phyloP scores from a whole-genome alignment of 495 filamentous ascomycete species.

The Bacidia rubella region DNA sequence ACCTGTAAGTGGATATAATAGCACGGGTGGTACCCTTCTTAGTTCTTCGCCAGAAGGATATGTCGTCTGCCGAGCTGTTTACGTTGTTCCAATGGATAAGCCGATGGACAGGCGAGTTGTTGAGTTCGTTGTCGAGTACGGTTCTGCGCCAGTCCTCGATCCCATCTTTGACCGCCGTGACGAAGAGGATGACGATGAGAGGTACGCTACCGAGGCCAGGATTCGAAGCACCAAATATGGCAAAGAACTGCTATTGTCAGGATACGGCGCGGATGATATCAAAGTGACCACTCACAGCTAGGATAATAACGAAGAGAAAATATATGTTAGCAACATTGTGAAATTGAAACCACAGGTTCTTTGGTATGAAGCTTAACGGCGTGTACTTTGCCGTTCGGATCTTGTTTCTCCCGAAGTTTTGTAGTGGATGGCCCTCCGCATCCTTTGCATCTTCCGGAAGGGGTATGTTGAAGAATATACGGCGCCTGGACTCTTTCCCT shows the following conservation, averaged over 20 bases:
- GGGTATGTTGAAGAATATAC: conserved; percentile 76
- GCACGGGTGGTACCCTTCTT: conserved; percentile 76
- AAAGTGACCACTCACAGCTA: conserved; percentile 52
- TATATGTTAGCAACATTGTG: conserved; percentile 98
- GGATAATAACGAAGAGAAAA: conserved; percentile 91
- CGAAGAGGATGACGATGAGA: conserved; percentile 82
- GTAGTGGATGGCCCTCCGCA: conserved; percentile 61
- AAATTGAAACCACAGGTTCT: conserved; percentile 94
- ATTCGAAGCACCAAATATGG: conserved; percentile 86
- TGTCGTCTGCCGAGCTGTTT: conserved; percentile 75
- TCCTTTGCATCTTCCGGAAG: conserved; percentile 67
- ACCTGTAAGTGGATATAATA: conserved; percentile 43
- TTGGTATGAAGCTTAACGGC: conserved; percentile 88
- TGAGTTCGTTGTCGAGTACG: conserved; percentile 82
- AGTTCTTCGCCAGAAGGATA: conserved; percentile 74
- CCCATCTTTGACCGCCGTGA: conserved; percentile 92
- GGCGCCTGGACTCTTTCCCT: conserved; percentile 26
- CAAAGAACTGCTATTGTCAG: conserved; percentile 58
- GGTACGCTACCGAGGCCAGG: conserved; percentile 84
- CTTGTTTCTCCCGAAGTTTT: conserved; percentile 78
- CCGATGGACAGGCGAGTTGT: conserved; percentile 90
- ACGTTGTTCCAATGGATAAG: conserved; percentile 84
- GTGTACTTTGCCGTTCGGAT: conserved; percentile 97
- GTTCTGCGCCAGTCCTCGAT: conserved; percentile 95
- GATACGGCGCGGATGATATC: neutral